Percentiles rank a stretch among this genome's conserved stretches.
These are phyloP conservation scores for Fusarium sp. DNA, from an alignment of 2,329 filamentous ascomycete genomes.

Conservation along the genomic window DNA sequence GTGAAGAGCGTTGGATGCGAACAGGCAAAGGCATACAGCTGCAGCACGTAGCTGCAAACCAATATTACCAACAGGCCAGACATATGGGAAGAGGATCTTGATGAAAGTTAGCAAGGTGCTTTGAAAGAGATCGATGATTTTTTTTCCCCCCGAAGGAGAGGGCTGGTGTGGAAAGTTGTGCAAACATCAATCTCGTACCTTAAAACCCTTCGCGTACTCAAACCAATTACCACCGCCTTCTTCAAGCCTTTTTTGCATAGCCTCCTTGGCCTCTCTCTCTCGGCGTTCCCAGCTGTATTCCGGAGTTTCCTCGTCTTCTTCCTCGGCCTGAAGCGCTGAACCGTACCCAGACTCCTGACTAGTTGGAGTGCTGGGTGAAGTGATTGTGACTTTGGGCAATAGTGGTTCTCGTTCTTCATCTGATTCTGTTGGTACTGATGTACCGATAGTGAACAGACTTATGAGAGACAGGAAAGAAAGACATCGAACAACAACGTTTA, in stretches of 20 bases:
- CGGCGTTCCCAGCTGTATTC: conserved; percentile 67
- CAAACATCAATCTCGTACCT: conserved; percentile 52
- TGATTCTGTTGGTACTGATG: conserved; percentile 42
- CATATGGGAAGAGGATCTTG: conserved; percentile 78
- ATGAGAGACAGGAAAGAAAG: conserved; percentile 35
- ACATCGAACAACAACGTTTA: conserved; percentile 33
- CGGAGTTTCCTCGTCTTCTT: conserved; percentile 53
- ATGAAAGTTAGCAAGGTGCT: background rate
- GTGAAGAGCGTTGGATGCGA: conserved; percentile 78
- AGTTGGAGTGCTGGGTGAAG: conserved; percentile 39
- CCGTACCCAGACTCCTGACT: conserved; percentile 54
- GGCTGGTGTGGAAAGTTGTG: background rate
- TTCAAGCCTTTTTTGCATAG: conserved; percentile 74
- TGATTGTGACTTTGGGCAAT: conserved; percentile 52
- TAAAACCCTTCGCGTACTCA: conserved; percentile 79
- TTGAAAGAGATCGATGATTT: background rate
- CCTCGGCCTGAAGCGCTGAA: conserved; percentile 52
- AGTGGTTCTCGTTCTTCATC: conserved; percentile 71
- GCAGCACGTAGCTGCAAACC: conserved; percentile 74
- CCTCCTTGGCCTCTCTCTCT: conserved; percentile 65
- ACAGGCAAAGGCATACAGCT: conserved; percentile 73
- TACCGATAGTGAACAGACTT: conserved; percentile 23
- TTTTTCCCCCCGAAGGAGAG: background rate
- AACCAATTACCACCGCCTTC: conserved; percentile 82
- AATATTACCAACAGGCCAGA: conserved; percentile 78